Percentiles rank a stretch among this genome's conserved stretches.
phyloP scores from a whole-genome alignment of 306 rosid genomes.

The Vigna radiata region DNA sequence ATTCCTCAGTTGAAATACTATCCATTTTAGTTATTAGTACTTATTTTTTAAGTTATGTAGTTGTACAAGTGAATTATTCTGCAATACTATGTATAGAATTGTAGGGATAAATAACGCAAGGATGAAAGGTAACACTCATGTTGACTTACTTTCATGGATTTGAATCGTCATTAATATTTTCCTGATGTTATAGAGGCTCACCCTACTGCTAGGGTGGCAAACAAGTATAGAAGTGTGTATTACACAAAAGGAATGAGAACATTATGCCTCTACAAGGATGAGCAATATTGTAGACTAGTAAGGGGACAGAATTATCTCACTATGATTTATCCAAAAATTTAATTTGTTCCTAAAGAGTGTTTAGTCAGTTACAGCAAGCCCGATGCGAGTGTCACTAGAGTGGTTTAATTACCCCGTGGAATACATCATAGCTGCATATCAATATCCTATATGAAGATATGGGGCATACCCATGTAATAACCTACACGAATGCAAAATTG shows the following conservation, averaged over 20 bases:
- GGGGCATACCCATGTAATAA: neutral
- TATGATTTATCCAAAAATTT: neutral
- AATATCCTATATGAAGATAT: neutral
- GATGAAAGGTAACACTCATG: neutral
- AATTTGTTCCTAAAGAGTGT: neutral
- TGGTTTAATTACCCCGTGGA: neutral
- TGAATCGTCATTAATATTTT: neutral
- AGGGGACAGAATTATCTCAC: neutral
- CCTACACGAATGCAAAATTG: neutral
- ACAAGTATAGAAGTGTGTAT: neutral
- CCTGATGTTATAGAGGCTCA: neutral
- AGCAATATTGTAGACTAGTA: neutral
- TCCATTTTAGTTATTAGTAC: neutral
- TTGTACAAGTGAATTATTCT: neutral
- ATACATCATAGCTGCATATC: neutral
- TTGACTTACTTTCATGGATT: neutral
- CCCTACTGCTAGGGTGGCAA: neutral
- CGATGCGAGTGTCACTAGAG: neutral
- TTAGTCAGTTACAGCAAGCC: neutral
- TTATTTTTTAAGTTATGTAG: neutral
- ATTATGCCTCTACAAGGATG: neutral
- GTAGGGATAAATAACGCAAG: neutral
- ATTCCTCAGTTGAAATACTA: neutral
- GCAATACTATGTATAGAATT: neutral
- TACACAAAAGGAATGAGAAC: neutral